Evolutionary conservation across 441 rosid species (phyloP), one percentile per base, ranked within the genome.

Genomic region (Macaranga tanarius): DNA sequence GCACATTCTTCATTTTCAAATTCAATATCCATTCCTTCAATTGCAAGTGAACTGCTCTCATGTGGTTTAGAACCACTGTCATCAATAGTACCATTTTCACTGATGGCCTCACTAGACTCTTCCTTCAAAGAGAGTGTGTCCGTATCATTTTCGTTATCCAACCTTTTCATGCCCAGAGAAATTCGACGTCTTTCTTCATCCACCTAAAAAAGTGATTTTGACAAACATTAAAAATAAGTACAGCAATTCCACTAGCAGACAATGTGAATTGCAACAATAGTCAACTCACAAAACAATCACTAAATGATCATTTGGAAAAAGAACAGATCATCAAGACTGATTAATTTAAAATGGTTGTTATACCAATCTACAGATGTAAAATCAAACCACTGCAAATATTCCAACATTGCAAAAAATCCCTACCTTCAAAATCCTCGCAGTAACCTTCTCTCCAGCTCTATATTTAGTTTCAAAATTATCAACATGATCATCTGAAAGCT

Each of bases 101-200:
- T 81, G 57, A 55, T 73, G 51, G 67, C 76, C 75, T 84, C 89
- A 71, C 85, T 78, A 74, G 86, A 67, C 22, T 82, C 88, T 71
- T 80, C 83, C 58, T 79, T 62, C 51, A 84, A 75, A 73, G 77
- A 75, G 66, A 73, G 73, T 55, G 69, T 71, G 79, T 71, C 83
- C 67, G 54, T 73, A 38, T 73, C 84, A 66, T 77, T 77, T 17
- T 11, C 73, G 48, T 84, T 50, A 77, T 83, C 89, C 48, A 96
- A 90, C 47, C 74, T 77, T 82, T 93, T 96, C 97, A 93, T 89
- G 63, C 97, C 94, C 23, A 93, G 95, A 52, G 99, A 90, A 76
- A 93, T 85, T 64, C 98, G 88, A n/a, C 64, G 88, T 78, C 85
- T 92, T 81, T 88, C 97, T 83, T 82, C 86, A 62, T 92, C 95